These are phyloP conservation scores for Populus nigra DNA, from an alignment of 345 rosid genomes.

Conservation along the genomic window DNA sequence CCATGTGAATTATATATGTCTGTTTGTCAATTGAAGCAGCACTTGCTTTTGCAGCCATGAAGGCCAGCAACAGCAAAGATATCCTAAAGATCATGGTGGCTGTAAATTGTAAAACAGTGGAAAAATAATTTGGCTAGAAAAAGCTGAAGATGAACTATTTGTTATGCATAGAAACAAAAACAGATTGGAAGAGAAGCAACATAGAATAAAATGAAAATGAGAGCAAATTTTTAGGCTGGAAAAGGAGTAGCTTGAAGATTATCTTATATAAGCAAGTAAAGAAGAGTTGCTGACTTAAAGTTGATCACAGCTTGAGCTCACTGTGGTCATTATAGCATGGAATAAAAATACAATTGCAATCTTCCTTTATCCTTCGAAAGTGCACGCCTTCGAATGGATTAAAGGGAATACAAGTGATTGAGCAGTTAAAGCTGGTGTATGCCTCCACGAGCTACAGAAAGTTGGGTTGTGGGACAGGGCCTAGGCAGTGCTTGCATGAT, in stretches of 20 bases:
- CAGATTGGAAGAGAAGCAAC: too few species aligned
- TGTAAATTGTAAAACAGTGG: neutral
- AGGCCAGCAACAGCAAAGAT: slow-evolving; percentile 24
- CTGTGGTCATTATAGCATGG: neutral
- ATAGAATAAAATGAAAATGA: neutral
- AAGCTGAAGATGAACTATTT: neutral
- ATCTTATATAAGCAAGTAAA: slow-evolving; percentile 6
- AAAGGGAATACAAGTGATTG: neutral
- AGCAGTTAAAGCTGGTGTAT: neutral
- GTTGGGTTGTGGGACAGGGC: slow-evolving; percentile 10
- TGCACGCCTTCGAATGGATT: slow-evolving; percentile 9
- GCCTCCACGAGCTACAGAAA: slow-evolving; percentile 10
- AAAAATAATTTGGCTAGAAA: neutral
- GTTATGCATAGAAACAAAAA: neutral
- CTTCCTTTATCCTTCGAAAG: neutral
- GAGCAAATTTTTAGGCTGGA: neutral
- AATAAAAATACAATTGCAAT: neutral
- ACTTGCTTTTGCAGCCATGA: slow-evolving; percentile 23
- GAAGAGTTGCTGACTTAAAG: neutral
- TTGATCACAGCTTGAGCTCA: neutral
- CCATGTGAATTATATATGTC: slow-evolving; percentile 65
- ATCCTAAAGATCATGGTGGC: slow-evolving; percentile 26
- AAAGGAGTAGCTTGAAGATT: neutral
- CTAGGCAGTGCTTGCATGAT: neutral
- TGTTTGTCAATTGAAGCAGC: slow-evolving; percentile 33